Evolutionary conservation across 2,329 filamentous ascomycete species (phyloP).

Genomic region (Paraphoma chrysanthemicola): DNA sequence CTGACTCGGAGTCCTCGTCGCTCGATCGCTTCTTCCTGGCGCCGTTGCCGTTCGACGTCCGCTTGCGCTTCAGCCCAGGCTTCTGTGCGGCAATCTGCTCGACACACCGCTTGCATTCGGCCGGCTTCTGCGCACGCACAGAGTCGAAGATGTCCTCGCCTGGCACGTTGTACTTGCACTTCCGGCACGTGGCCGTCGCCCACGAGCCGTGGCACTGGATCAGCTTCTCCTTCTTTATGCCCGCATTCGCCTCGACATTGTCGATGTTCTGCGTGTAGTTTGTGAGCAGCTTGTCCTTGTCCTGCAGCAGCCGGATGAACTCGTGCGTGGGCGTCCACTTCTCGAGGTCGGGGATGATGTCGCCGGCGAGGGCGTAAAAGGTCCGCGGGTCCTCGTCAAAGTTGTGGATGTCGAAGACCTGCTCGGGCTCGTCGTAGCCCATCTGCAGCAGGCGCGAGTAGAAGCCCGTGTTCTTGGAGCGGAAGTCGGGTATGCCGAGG

Average conservation of each 20-base stretch:
- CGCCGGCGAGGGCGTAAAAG: slow-evolving; percentile 90
- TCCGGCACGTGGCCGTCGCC: slow-evolving; percentile 86
- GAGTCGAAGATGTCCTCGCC: slow-evolving; percentile 82
- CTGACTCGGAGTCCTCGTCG: slow-evolving; percentile 61
- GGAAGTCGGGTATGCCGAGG: slow-evolving; percentile 95
- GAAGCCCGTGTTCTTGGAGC: slow-evolving; percentile 89
- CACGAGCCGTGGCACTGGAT: slow-evolving; percentile 98
- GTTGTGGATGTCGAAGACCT: slow-evolving; percentile 90
- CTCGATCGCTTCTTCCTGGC: slow-evolving; percentile 58
- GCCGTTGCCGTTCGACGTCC: slow-evolving; percentile 54
- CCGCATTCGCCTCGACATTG: slow-evolving; percentile 88
- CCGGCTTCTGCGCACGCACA: slow-evolving; percentile 77
- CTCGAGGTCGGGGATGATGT: slow-evolving; percentile 82
- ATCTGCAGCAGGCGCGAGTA: slow-evolving; percentile 84
- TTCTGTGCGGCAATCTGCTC: slow-evolving; percentile 59
- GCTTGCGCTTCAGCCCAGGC: slow-evolving; percentile 60
- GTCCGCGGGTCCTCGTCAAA: slow-evolving; percentile 86
- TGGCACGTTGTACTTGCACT: slow-evolving; percentile 75
- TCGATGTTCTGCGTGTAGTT: slow-evolving; percentile 99
- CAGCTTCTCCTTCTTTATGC: slow-evolving; percentile 79
- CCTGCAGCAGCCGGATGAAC: slow-evolving; percentile 88
- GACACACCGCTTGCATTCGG: slow-evolving; percentile 77
- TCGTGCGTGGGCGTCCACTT: slow-evolving; percentile 90
- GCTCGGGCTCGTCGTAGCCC: slow-evolving; percentile 83
- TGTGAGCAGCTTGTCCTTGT: slow-evolving; percentile 87